A percentile compares a stretch with the other conserved stretches of the same genome.
Conservation (phyloP, 2,329 filamentous ascomycete species). For the Pseudocercospora fijiensis region DNA sequence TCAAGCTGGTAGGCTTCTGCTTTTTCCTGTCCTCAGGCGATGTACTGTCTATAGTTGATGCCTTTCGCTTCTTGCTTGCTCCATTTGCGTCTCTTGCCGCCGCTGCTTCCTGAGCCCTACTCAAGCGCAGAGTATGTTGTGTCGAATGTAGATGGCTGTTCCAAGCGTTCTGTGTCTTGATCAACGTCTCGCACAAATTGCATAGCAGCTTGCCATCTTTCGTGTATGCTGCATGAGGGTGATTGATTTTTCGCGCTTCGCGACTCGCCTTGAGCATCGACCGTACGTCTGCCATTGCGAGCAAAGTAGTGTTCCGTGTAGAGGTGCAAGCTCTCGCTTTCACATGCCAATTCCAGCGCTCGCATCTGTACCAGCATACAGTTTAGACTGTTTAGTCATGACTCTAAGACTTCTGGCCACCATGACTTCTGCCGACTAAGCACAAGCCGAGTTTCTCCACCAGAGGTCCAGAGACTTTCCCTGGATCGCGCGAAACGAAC, state of each 20-base stretch:
- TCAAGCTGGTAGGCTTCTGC: constrained; percentile 18
- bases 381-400: background rate
- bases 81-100: constrained; percentile 32
- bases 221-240: constrained; percentile 67
- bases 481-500: background rate
- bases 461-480: constrained; percentile 1
- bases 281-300: constrained; percentile 74
- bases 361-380: background rate
- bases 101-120: constrained; percentile 31
- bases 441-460: background rate
- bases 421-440: background rate
- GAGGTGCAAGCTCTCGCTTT: constrained; percentile 3
- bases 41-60: constrained; percentile 29
- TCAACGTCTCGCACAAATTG: constrained; percentile 61
- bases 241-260: constrained; percentile 68
- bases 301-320: background rate
- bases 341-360: background rate
- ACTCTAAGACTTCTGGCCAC: background rate
- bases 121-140: constrained; percentile 45
- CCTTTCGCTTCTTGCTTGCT: constrained; percentile 55
- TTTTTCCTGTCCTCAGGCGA: constrained; percentile 26
- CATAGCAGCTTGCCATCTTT: constrained; percentile 67
- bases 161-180: constrained; percentile 69
- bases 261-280: constrained; percentile 76
- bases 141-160: constrained; percentile 59